Conservation (phyloP, 345 rosid genomes). For the Salix arbutifolia region DNA sequence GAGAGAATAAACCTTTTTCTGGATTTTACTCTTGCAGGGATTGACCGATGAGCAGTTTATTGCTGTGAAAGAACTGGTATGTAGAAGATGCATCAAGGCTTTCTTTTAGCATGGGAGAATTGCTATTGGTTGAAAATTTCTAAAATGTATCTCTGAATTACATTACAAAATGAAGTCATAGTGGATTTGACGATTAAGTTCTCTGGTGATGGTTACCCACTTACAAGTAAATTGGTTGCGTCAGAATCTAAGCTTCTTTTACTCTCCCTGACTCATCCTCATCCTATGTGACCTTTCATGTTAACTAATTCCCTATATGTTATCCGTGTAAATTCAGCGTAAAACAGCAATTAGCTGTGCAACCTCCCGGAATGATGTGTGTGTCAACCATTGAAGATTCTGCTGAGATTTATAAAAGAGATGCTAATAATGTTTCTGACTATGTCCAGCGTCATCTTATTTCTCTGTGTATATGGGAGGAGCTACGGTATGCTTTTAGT, state of each 20-base stretch:
- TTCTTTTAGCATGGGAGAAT: neutral
- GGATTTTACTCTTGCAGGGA: slow-evolving; percentile 54
- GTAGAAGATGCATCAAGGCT: slow-evolving; percentile 15
- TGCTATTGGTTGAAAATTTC: neutral
- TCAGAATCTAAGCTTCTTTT: neutral
- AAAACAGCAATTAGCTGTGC: slow-evolving; percentile 94
- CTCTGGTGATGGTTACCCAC: neutral
- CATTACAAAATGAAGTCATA: neutral
- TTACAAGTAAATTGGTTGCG: neutral
- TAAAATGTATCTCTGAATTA: neutral
- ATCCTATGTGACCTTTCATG: neutral
- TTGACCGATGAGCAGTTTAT: slow-evolving; percentile 97
- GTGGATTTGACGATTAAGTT: neutral
- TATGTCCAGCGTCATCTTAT: slow-evolving; percentile 91
- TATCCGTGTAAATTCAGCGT: slow-evolving; percentile 46
- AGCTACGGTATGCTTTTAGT: too few species aligned
- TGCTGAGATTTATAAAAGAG: slow-evolving; percentile 94
- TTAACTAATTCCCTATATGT: neutral
- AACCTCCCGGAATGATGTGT: slow-evolving; percentile 81
- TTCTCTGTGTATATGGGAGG: slow-evolving; percentile 53
- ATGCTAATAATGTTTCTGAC: slow-evolving; percentile 83
- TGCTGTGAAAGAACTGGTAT: slow-evolving; percentile 98
- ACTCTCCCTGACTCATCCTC: neutral
- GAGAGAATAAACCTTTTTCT: slow-evolving; percentile 24
- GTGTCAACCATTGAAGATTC: slow-evolving; percentile 85